Base-by-base conservation (phyloP, 208 protist genomes). In the Crithidia expoeki region DNA sequence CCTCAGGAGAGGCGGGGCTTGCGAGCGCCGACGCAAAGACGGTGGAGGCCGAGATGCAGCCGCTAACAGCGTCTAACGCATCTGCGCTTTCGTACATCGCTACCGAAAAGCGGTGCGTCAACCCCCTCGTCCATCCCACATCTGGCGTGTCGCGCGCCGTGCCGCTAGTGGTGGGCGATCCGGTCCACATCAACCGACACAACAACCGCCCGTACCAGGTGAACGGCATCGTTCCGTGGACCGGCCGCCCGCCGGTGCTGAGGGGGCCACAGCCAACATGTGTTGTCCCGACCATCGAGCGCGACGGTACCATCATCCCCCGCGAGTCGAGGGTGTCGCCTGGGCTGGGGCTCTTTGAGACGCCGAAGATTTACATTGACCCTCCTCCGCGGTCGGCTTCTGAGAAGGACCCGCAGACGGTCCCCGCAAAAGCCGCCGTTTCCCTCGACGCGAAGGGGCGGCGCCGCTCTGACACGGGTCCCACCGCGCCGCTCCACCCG, bases 201-300 rank as follows among this genome's bases (percentile, higher is more conserved):
- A 64, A 42, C 44, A 68, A 79, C 28, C 44, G 32, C 7, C 73
- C 66, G 10, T 65, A 60, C 57, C 42, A 53, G 42, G 25, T 53
- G 52, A 46, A 68, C 46, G 65, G 73, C 25, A 60, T 79, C 21
- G 73, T 79, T 16, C 73, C 66, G 66, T 79, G 66, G 73, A 73
- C 73, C 19, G 65, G 73, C 5, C 66, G 64, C 23, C 73, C 60
- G 52, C 73, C 66, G 38, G 66, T 73, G 32, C 34, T 79, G 58
- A 58, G 73, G 9, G 73, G 73, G 16, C 73, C 65, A 32, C 73
- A 73, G 46, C 66, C 73, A 28, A 46, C 21, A 14, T 79, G 73
- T 42, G 44, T 73, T 30, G 36, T 68, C 32, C 73, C 66, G 3
- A 73, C 40, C 44, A 63, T 68, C 60, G 71, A 62, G 27, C 53